Base-by-base conservation (phyloP, 2,329 filamentous ascomycete species). In the Trichoderma polysporum region DNA sequence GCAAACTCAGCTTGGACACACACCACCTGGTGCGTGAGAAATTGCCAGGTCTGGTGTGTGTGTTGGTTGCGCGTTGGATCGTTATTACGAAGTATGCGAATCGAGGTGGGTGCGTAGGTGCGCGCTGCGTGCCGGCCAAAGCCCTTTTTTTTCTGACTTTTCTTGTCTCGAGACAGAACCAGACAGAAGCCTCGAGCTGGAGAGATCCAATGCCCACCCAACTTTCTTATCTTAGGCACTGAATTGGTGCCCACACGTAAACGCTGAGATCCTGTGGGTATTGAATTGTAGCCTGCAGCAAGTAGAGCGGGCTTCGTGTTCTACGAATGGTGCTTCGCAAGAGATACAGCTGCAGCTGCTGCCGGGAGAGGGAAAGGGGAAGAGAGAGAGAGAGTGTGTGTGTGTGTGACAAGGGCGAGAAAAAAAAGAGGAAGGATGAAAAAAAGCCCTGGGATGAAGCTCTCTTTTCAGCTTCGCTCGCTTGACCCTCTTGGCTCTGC, bases 21-120 rank as follows among this genome's bases (percentile, higher is more conserved):
- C 60, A 64, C 59, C 60, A 64, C 60, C 60, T 27, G 60, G 60
- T 64, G 60, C 60, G 60, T 35, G 50, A 56, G 19, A 35, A 27
- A 27, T 17, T 27, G n/a, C 41, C 35, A 27, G 50, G 25, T 15
- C 47, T 53, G 45, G n/a, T 29, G 35, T 5, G 57, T 25, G 41
- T 54, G 60, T 54, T 64, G 60, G 60, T 17, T 64, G 60, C 25
- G 41, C n/a, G n/a, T 56, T 47, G 47, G 59, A 12, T 31, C 49
- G 41, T 22, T 25, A 4, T 39, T 47, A 13, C 25, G 22, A 57
- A 39, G 35, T 15, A 37, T 39, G 58, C 47, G 58, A 29, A 25
- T 22, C 35, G 50, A 64, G 39, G 52, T 19, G 61, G n/a, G 52
- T 57, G n/a, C 52, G 54, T 41, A 15, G 15, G 53, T 27, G 52